These are phyloP conservation scores for Coniferiporia sulphurascens DNA, from an alignment of 1,284 basidiomycete genomes.

Conservation along the genomic window DNA sequence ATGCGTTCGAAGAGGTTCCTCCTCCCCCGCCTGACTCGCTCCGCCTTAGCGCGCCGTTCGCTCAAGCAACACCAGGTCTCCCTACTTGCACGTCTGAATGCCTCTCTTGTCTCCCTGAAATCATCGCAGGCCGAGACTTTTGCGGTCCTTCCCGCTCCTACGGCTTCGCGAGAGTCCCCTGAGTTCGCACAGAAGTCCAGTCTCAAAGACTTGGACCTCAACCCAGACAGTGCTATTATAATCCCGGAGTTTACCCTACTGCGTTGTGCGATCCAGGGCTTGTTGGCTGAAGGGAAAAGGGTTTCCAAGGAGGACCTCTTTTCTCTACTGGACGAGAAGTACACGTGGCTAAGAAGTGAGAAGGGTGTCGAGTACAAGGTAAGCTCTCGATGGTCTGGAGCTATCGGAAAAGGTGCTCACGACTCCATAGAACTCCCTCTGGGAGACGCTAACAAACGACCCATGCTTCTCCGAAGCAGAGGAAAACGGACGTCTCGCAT, in stretches of 20 bases:
- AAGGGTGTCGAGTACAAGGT: conserved; percentile 52
- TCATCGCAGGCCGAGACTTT: conserved; percentile 48
- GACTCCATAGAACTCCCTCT: conserved; percentile 46
- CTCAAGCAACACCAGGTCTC: conserved; percentile 53
- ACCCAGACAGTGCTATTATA: conserved; percentile 30
- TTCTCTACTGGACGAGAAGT: conserved; percentile 45
- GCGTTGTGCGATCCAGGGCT: conserved; percentile 54
- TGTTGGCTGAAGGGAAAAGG: conserved; percentile 36
- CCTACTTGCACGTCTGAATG: conserved; percentile 48
- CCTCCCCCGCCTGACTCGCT: conserved; percentile 56
- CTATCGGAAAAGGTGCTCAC: not conserved
- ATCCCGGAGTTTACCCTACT: conserved; percentile 51
- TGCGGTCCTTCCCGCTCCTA: conserved; percentile 48
- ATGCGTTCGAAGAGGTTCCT: conserved; percentile 48
- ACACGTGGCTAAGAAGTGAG: conserved; percentile 51
- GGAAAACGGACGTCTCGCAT: conserved; percentile 34
- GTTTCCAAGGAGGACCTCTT: conserved; percentile 58
- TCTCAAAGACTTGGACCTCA: conserved; percentile 38
- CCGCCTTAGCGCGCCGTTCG: conserved; percentile 54
- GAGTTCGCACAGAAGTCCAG: conserved; percentile 42
- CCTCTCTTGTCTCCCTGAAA: conserved; percentile 48
- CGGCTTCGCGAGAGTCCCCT: conserved; percentile 43
- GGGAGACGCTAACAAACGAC: conserved; percentile 52
- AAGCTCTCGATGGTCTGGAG: conserved; percentile 15
- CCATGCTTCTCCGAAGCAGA: conserved; percentile 40